These are phyloP conservation scores for Penicillium argentinense DNA, from an alignment of 495 filamentous ascomycete species.

Conservation along the genomic window DNA sequence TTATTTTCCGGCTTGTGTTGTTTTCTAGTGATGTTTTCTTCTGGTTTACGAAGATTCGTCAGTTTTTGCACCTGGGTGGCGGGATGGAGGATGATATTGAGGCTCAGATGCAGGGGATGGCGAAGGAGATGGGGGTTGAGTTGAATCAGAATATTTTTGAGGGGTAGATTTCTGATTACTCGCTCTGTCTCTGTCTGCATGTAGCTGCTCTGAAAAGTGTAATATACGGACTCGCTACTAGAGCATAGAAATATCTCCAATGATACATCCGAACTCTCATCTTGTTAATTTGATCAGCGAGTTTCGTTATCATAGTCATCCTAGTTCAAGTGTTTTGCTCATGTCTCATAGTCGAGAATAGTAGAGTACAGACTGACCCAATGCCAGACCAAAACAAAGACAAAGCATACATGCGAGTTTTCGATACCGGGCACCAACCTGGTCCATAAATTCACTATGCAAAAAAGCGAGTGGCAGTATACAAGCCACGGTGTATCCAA, in stretches of 20 bases:
- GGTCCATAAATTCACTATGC: no score
- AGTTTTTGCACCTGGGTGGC: slow-evolving; percentile 68
- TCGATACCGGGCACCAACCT: no score
- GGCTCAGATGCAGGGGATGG: slow-evolving; percentile 77
- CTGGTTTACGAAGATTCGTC: slow-evolving; percentile 72
- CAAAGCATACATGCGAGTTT: no score
- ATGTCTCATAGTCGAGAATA: no score
- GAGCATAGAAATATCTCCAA: slow-evolving; percentile 9
- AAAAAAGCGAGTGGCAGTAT: no score
- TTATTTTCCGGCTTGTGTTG: slow-evolving; percentile 77
- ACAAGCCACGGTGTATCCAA: no score
- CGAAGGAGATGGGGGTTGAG: slow-evolving; percentile 89
- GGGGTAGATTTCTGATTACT: slow-evolving; percentile 50
- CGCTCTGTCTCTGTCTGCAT: neutral
- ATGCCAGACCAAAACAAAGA: no score
- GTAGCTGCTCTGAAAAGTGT: neutral
- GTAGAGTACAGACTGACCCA: no score
- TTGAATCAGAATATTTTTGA: slow-evolving; percentile 85
- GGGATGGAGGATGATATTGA: slow-evolving; percentile 97
- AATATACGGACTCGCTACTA: slow-evolving; percentile 4
- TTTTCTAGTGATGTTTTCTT: slow-evolving; percentile 80
- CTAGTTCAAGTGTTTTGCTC: no score
- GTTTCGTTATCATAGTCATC: no score
- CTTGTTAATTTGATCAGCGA: no score
- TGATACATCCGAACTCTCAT: no score